These are phyloP conservation scores for Leccinellum rugosiceps DNA, from an alignment of 768 basidiomycete genomes.

Conservation along the genomic window DNA sequence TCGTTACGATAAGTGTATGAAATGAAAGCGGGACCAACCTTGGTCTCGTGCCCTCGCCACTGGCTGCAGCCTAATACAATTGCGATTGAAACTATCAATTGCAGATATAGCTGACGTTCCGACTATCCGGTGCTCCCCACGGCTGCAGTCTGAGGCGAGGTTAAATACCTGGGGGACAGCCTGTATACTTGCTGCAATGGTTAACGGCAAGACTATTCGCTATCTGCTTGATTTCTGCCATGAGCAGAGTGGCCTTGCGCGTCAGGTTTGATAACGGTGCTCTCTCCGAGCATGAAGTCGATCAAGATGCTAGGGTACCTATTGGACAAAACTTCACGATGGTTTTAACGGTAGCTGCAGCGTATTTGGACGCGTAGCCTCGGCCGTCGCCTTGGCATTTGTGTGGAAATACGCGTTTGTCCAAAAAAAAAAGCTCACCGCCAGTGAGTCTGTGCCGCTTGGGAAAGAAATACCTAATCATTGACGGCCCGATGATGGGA, in stretches of 20 bases:
- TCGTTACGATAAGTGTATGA: neutral
- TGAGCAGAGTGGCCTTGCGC: conserved; percentile 84
- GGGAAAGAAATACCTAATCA: too few relatives aligned
- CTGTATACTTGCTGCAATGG: conserved; percentile 82
- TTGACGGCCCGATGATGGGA: too few relatives aligned
- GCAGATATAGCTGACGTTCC: conserved; percentile 83
- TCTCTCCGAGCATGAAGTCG: conserved; percentile 70
- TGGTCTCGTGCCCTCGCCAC: conserved; percentile 55
- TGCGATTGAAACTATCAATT: conserved; percentile 93
- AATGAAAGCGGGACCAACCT: conserved; percentile 42
- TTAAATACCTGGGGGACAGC: conserved; percentile 82
- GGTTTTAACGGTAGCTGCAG: too few relatives aligned
- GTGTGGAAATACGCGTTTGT: too few relatives aligned
- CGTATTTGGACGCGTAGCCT: too few relatives aligned
- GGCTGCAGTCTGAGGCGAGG: conserved; percentile 77
- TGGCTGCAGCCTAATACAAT: conserved; percentile 69
- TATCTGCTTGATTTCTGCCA: conserved; percentile 88
- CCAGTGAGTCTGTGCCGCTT: too few relatives aligned
- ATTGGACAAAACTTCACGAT: too few relatives aligned
- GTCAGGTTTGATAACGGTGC: conserved; percentile 64
- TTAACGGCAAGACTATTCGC: conserved; percentile 84
- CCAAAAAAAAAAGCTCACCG: too few relatives aligned
- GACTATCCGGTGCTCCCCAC: conserved; percentile 73
- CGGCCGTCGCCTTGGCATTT: too few relatives aligned
- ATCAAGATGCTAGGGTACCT: too few relatives aligned